Conservation (phyloP, 2,329 filamentous ascomycete genomes). For the Echinosphaeria canescens region DNA sequence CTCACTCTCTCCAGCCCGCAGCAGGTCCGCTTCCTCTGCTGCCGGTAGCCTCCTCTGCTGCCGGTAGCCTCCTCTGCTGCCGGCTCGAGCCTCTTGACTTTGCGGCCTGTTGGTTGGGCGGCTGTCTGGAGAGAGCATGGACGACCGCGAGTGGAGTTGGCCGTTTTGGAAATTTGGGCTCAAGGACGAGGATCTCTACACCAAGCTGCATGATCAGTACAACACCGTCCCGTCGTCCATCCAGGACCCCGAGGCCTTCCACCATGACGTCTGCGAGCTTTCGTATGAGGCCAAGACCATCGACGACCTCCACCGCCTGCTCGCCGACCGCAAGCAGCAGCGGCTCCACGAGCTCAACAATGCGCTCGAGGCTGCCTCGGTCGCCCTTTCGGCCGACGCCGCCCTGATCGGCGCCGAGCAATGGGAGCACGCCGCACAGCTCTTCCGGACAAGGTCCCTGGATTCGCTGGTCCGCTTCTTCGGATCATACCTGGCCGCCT, state of each 20-base stretch:
- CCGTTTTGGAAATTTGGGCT: conserved; percentile 41
- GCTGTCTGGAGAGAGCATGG: conserved; percentile 24
- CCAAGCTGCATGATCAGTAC: conserved; percentile 34
- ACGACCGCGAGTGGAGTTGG: conserved; percentile 29
- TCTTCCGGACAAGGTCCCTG: conserved; percentile 34
- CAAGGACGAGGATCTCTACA: conserved; percentile 34
- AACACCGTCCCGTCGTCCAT: conserved; percentile 33
- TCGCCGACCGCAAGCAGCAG: conserved; percentile 28
- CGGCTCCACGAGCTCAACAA: conserved; percentile 31
- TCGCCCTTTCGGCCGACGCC: conserved; percentile 38
- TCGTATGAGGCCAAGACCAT: conserved; percentile 24
- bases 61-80: conserved; percentile 1
- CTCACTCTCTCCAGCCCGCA: too few species aligned
- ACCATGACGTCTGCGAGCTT: conserved; percentile 38
- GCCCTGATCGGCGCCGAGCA: conserved; percentile 33
- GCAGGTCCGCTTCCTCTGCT: too few species aligned
- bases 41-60: not conserved
- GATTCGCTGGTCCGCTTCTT: conserved; percentile 39
- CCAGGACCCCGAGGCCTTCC: conserved; percentile 36
- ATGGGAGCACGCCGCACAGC: conserved; percentile 34
- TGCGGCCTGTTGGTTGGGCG: too few species aligned
- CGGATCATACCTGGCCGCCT: conserved; percentile 31
- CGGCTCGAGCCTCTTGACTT: too few species aligned
- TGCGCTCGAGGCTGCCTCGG: conserved; percentile 31
- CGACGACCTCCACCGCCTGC: conserved; percentile 29